Evolutionary conservation across 805 yeast genomes (phyloP).

Genomic region (Cyberlindnera veronae): DNA sequence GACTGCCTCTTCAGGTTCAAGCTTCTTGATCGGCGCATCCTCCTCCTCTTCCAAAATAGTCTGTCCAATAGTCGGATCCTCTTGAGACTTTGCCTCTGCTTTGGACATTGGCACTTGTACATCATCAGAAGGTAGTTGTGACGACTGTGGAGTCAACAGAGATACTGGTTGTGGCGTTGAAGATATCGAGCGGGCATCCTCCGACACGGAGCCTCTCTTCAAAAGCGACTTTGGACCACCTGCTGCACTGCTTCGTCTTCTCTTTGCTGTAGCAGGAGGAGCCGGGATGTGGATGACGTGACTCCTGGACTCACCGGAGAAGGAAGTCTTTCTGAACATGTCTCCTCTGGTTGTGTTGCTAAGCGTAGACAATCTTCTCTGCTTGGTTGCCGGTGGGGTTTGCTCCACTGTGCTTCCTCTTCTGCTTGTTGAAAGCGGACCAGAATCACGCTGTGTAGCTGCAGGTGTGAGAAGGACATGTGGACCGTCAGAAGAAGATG

Average conservation of each 20-base stretch:
- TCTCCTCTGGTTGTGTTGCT: constrained; percentile 30
- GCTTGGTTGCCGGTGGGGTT: constrained; percentile 21
- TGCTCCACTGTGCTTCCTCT: constrained; percentile 17
- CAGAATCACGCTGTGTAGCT: constrained; percentile 3
- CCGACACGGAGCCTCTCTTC: constrained; percentile 11
- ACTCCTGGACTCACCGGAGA: constrained; percentile 5
- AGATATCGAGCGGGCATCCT: neutral
- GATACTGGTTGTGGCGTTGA: constrained; percentile 5
- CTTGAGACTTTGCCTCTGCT: constrained; percentile 8
- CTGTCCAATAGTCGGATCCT: constrained; percentile 7
- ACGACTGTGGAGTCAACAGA: too few relatives aligned
- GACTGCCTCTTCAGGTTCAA: constrained; percentile 3
- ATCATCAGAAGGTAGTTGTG: too few relatives aligned
- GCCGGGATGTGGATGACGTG: constrained; percentile 31
- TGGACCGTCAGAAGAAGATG: constrained; percentile 5
- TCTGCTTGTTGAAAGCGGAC: constrained; percentile 11
- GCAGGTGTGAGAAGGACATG: constrained; percentile 5
- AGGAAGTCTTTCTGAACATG: constrained; percentile 30
- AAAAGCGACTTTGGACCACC: neutral
- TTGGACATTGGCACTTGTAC: constrained; percentile 2
- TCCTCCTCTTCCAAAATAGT: constrained; percentile 7
- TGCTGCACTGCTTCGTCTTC: constrained; percentile 14
- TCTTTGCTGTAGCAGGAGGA: constrained; percentile 5
- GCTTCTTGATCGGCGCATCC: neutral
- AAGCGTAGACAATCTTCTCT: constrained; percentile 40